Evolutionary conservation across 345 rosid species (phyloP).

Genomic region (Brassica rapa): DNA sequence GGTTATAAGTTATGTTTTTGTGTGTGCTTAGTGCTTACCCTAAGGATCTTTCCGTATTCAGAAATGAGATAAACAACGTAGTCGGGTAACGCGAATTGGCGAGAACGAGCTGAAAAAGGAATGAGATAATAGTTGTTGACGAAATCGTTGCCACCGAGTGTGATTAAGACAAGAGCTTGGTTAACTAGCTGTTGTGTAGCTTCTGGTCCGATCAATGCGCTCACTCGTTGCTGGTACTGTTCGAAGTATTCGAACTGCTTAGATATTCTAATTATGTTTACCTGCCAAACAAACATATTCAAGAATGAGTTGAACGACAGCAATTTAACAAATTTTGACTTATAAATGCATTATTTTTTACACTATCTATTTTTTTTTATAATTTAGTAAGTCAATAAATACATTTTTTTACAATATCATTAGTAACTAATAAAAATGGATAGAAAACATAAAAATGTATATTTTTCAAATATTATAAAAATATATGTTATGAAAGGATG

Average conservation of each 20-base stretch:
- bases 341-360: background rate
- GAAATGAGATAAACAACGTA: conserved; percentile 71
- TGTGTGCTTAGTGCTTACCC: conserved; percentile 41
- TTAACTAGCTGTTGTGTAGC: conserved; percentile 59
- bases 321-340: background rate
- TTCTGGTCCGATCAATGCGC: conserved; percentile 58
- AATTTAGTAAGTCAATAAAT: background rate
- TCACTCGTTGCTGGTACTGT: conserved; percentile 66
- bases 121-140: conserved; percentile 89
- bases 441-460: too few species aligned
- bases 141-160: conserved; percentile 90
- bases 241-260: conserved; percentile 62
- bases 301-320: background rate
- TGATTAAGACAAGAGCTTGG: conserved; percentile 68
- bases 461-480: too few species aligned
- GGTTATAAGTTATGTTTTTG: background rate
- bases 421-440: too few species aligned
- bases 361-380: too few species aligned
- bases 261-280: conserved; percentile 71
- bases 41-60: conserved; percentile 69
- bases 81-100: conserved; percentile 65
- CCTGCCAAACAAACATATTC: conserved; percentile 41
- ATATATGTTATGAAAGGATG: background rate
- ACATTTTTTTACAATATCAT: background rate
- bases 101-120: conserved; percentile 82